Base-by-base conservation (phyloP, 23 red algal species). In the Gracilariopsis chorda region DNA sequence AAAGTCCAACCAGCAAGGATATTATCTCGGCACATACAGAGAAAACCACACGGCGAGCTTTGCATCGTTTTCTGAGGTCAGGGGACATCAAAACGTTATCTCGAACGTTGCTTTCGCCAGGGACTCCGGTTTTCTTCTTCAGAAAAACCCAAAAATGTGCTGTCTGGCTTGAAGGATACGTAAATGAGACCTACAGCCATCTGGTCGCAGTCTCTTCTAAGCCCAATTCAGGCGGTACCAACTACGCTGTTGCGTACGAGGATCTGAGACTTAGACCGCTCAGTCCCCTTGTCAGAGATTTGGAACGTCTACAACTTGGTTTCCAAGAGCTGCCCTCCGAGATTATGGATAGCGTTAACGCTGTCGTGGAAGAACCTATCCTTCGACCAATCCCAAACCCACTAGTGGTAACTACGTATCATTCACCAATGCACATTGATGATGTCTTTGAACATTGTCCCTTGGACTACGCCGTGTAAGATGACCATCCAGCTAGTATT, bases 201-300 rank as follows among this genome's bases (percentile, higher is more conserved):
- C 53, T 55, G 12, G 60, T 88, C 7, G 1, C 35, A 8, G n/a
- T 88, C 27, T 88, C 83, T 14, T 19, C 34, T 5, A 53, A 65
- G 3, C n/a, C 37, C 13, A 8, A 88, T 1, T 48, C 52, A n/a
- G 0, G 21, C 12, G 83, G 83, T 24, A 45, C 39, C 24, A 19
- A 20, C 23, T 52, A 75, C 35, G 48, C 21, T 17, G 83, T 65
- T 7, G 83, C 65, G 25, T 88, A 88, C 61, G 83, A 88, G 27
- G 63, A 88, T 28, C 39, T 88, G 8, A 43, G 83, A 4, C 43
- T 52, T 39, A 65, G 45, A 12, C 63, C 65, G 25, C 40, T 21
- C 3, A 51, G 40, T 16, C n/a, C 62, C 10, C 83, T 88, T 12
- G 45, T 88, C 1, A 9, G 9, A 16, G 64, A 88, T 20, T 48